Evolutionary conservation across 2,329 filamentous ascomycete species (phyloP).

Genomic region (Cladosporium sp.): DNA sequence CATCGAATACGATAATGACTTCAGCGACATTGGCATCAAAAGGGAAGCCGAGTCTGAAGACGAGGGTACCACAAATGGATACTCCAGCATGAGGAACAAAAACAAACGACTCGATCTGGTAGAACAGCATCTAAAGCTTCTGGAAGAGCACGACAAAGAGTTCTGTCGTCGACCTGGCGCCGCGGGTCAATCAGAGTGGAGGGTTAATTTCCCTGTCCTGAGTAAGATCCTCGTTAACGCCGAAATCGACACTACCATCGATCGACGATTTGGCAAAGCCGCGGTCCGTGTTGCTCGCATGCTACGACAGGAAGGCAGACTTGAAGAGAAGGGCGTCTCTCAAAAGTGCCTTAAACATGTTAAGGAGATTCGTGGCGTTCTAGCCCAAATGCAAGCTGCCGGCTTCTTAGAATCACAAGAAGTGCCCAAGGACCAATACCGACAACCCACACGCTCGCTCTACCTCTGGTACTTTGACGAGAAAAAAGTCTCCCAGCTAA

Average conservation of each 20-base stretch:
- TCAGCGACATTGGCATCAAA: slow-evolving; percentile 27
- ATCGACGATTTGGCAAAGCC: slow-evolving; percentile 68
- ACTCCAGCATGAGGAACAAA: slow-evolving; percentile 8
- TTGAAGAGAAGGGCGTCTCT: slow-evolving; percentile 89
- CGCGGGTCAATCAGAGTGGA: slow-evolving; percentile 65
- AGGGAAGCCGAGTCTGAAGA: slow-evolving; percentile 26
- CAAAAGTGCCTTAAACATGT: slow-evolving; percentile 78
- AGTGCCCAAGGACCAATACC: slow-evolving; percentile 80
- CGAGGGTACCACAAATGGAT: slow-evolving; percentile 17
- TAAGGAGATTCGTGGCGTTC: slow-evolving; percentile 75
- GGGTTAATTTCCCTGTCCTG: slow-evolving; percentile 73
- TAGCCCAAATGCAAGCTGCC: slow-evolving; percentile 78
- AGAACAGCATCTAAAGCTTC: slow-evolving; percentile 67
- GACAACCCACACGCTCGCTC: slow-evolving; percentile 75
- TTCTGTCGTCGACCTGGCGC: slow-evolving; percentile 66
- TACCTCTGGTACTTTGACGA: slow-evolving; percentile 91
- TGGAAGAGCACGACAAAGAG: slow-evolving; percentile 62
- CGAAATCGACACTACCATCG: slow-evolving; percentile 77
- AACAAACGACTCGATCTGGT: slow-evolving; percentile 51
- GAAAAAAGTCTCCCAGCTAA: slow-evolving; percentile 62
- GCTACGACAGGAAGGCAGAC: slow-evolving; percentile 77
- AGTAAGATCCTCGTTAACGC: slow-evolving; percentile 65
- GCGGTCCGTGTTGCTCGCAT: slow-evolving; percentile 82
- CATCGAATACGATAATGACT: slow-evolving; percentile 20
- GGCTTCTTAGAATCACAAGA: slow-evolving; percentile 91